Evolutionary conservation across 164 flowering plant genomes (phyloP).

Genomic region (Tetrastigma voinierianum): DNA sequence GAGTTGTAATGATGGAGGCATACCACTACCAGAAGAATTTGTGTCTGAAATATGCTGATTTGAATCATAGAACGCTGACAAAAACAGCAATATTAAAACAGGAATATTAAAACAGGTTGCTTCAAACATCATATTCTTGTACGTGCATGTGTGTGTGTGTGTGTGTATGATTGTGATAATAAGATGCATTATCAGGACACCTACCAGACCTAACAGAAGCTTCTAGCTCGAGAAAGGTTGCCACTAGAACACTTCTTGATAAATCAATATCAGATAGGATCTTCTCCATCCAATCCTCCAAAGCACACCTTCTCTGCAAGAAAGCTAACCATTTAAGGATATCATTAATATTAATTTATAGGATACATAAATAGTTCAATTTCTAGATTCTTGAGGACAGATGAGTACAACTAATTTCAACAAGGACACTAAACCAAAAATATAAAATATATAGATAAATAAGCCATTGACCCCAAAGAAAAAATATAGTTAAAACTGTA

Average conservation of each 20-base stretch:
- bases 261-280: conserved; percentile 88
- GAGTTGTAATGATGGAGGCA: conserved; percentile 26
- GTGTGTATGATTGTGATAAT: too few species aligned
- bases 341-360: conserved; percentile 1
- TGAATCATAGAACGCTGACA: conserved; percentile 66
- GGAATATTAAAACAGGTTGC: too few species aligned
- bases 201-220: conserved; percentile 97
- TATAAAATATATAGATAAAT: neutral
- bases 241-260: conserved; percentile 80
- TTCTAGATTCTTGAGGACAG: conserved; percentile 2
- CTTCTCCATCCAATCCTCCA: conserved; percentile 94
- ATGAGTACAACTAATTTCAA: neutral
- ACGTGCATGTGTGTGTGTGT: neutral
- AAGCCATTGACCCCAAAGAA: too few species aligned
- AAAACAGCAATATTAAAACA: neutral
- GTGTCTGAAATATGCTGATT: conserved; percentile 36
- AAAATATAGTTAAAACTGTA: too few species aligned
- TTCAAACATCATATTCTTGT: neutral
- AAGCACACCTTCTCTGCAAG: conserved; percentile 82
- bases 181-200: conserved; percentile 29
- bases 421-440: neutral
- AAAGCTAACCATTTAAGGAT: conserved; percentile 39
- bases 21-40: conserved; percentile 31
- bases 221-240: conserved; percentile 95
- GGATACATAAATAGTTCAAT: conserved; percentile 2